Evolutionary conservation across 768 basidiomycete species (phyloP).

Genomic region (Lactarius akahatsu): DNA sequence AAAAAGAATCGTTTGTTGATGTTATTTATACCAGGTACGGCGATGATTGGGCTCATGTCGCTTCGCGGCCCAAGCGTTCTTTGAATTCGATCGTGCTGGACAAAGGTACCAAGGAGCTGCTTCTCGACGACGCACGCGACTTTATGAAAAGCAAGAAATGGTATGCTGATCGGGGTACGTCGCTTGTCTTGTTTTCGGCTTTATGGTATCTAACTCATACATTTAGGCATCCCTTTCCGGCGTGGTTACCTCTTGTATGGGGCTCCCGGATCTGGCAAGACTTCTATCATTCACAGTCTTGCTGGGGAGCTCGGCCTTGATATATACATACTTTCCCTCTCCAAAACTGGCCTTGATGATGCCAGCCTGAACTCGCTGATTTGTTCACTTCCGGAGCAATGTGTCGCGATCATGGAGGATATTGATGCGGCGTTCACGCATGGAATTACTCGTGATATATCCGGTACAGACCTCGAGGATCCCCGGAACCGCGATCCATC

Average conservation of each 20-base stretch:
- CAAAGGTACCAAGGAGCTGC: constrained; percentile 60
- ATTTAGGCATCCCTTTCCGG: constrained; percentile 64
- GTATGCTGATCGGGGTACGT: constrained; percentile 65
- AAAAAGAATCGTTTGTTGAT: neutral
- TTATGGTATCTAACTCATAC: neutral
- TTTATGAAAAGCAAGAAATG: constrained; percentile 68
- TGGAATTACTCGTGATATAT: constrained; percentile 39
- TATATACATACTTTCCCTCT: constrained; percentile 71
- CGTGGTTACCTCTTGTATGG: constrained; percentile 79
- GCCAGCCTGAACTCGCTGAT: constrained; percentile 56
- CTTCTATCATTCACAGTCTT: constrained; percentile 70
- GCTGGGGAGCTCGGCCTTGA: constrained; percentile 77
- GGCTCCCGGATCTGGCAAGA: constrained; percentile 76
- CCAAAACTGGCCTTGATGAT: constrained; percentile 64
- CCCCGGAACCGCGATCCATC: constrained; percentile 37
- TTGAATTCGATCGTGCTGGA: constrained; percentile 69
- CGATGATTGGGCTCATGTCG: constrained; percentile 53
- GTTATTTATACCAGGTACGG: constrained; percentile 13
- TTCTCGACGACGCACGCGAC: constrained; percentile 68
- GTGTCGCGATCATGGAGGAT: constrained; percentile 81
- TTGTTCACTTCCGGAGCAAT: constrained; percentile 61
- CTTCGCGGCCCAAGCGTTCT: constrained; percentile 62
- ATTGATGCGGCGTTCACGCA: constrained; percentile 73
- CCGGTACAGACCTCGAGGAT: constrained; percentile 25
- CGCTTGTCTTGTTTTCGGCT: neutral